Percentiles rank a stretch among this genome's conserved stretches.
Conservation (phyloP, 1,284 basidiomycete species). For the Anthracocystis panici-leucophaei region DNA sequence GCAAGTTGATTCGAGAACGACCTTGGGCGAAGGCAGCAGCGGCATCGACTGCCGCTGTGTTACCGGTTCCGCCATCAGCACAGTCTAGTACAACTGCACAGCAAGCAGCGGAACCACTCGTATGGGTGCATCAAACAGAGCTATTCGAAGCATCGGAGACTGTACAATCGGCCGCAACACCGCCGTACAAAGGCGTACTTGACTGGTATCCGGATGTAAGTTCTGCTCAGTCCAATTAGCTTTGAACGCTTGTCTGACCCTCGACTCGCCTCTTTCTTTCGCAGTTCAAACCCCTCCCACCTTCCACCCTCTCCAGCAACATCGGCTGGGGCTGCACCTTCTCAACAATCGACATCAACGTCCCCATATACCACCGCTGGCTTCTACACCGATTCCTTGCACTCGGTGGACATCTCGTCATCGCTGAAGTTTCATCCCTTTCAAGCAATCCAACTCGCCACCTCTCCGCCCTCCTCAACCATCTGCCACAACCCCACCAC, state of each 20-base stretch:
- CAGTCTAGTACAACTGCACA: not conserved
- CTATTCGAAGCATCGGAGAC: constrained; percentile 21
- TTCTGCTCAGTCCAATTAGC: not conserved
- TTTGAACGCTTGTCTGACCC: too few species aligned
- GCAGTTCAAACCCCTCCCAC: constrained; percentile 33
- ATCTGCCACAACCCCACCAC: not conserved
- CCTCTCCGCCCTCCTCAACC: not conserved
- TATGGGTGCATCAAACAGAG: constrained; percentile 63
- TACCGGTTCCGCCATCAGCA: not conserved
- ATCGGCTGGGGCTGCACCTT: constrained; percentile 49
- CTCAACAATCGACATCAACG: constrained; percentile 56
- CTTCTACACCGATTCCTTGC: constrained; percentile 42
- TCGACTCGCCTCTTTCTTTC: too few species aligned
- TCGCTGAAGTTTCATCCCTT: constrained; percentile 18
- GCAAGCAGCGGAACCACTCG: constrained; percentile 29
- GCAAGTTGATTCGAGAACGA: constrained; percentile 21
- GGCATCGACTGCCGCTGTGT: not conserved
- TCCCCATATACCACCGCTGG: constrained; percentile 57
- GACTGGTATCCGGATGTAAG: constrained; percentile 62
- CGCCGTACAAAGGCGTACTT: constrained; percentile 37
- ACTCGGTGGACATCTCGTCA: constrained; percentile 50
- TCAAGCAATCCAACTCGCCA: constrained; percentile 17
- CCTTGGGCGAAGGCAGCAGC: constrained; percentile 18
- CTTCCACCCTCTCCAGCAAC: constrained; percentile 14
- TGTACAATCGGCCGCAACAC: not conserved